These are phyloP conservation scores for Ceratocystis lukuohia DNA, from an alignment of 2,329 filamentous ascomycete species.

Conservation along the genomic window DNA sequence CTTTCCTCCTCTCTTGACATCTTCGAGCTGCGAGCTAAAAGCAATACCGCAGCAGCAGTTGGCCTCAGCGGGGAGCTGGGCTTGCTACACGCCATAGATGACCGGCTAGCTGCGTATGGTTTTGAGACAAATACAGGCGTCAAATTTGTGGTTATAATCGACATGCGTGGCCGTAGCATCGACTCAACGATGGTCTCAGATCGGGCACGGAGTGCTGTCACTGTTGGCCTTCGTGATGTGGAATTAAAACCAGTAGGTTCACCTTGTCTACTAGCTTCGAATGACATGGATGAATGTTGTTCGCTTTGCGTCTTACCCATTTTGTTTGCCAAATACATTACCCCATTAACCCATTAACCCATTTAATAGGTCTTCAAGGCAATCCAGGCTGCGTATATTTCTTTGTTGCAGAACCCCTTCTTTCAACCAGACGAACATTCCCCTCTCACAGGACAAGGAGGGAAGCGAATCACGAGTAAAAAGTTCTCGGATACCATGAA, in stretches of 20 bases:
- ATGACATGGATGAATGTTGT: slow-evolving; percentile 28
- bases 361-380: slow-evolving; percentile 55
- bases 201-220: slow-evolving; percentile 27
- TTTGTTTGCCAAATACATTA: no score
- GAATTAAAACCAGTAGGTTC: slow-evolving; percentile 58
- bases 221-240: slow-evolving; percentile 63
- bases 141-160: slow-evolving; percentile 78
- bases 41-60: slow-evolving; percentile 45
- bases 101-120: slow-evolving; percentile 84
- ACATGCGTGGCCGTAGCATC: slow-evolving; percentile 63
- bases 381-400: slow-evolving; percentile 83
- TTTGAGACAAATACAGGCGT: slow-evolving; percentile 94
- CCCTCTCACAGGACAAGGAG: slow-evolving; percentile 40
- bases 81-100: slow-evolving; percentile 83
- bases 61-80: slow-evolving; percentile 71
- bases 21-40: slow-evolving; percentile 71
- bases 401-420: slow-evolving; percentile 84
- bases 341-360: background rate
- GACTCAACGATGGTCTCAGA: slow-evolving; percentile 23
- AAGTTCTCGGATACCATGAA: slow-evolving; percentile 72
- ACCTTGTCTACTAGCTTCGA: background rate
- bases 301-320: background rate
- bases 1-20: slow-evolving; percentile 86
- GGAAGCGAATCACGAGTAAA: slow-evolving; percentile 64
- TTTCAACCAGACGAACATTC: slow-evolving; percentile 78